phyloP scores from a whole-genome alignment of 2,329 filamentous ascomycete genomes.

The Alternaria gaisen region DNA sequence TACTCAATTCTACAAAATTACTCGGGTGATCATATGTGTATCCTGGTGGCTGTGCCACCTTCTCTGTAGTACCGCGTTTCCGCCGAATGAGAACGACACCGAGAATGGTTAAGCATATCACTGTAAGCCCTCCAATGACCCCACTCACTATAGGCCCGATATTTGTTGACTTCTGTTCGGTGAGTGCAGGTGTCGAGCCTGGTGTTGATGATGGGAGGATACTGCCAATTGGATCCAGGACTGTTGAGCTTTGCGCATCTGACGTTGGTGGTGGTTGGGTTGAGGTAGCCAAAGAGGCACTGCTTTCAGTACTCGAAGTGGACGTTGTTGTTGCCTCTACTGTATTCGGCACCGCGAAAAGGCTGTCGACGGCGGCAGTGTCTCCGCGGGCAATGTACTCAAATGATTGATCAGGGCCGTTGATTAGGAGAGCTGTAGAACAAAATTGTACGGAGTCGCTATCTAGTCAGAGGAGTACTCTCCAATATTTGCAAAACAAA shows the following conservation, averaged over 20 bases:
- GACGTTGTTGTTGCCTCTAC: conserved; percentile 17
- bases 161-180: conserved; percentile 7
- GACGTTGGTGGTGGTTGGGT: conserved; percentile 9
- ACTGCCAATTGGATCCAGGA: neutral
- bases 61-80: conserved; percentile 10
- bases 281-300: conserved; percentile 2
- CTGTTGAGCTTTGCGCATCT: neutral
- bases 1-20: neutral
- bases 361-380: conserved; percentile 12
- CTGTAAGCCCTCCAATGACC: conserved; percentile 10
- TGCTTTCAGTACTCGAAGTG: conserved; percentile 10
- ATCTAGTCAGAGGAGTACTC: conserved; percentile 3
- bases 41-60: conserved; percentile 5
- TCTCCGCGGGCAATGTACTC: conserved; percentile 27
- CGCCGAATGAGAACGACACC: conserved; percentile 20
- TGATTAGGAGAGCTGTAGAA: conserved; percentile 21
- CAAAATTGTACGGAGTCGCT: conserved; percentile 18
- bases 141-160: conserved; percentile 21
- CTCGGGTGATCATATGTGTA: conserved; percentile 2
- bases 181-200: neutral
- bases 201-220: neutral
- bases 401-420: conserved; percentile 24
- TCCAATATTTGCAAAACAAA: neutral
- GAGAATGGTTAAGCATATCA: conserved; percentile 21
- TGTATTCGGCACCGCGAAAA: conserved; percentile 9